A percentile compares a stretch with the other conserved stretches of the same genome.
Evolutionary conservation across 768 basidiomycete species (phyloP).

Genomic region (Leccinellum rugosiceps): DNA sequence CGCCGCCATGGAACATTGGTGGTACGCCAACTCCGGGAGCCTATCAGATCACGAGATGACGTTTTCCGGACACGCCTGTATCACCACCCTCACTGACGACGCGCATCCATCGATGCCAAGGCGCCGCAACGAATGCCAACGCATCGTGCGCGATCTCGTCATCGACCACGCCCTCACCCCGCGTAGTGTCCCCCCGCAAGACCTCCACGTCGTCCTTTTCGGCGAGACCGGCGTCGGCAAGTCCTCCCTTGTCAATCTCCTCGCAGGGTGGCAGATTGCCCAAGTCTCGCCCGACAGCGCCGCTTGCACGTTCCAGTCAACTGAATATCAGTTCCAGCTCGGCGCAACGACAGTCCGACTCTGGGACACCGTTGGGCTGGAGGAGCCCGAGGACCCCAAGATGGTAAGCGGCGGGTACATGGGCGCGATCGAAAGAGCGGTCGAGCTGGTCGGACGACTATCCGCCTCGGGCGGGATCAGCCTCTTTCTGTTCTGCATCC

Average conservation of each 20-base stretch:
- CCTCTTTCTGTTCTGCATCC: slow-evolving; percentile 33
- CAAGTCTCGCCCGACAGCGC: slow-evolving; percentile 23
- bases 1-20: slow-evolving; percentile 23
- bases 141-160: slow-evolving; percentile 22
- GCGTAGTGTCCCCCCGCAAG: slow-evolving; percentile 14
- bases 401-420: slow-evolving; percentile 15
- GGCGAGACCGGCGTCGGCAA: slow-evolving; percentile 39
- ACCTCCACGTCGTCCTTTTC: slow-evolving; percentile 37
- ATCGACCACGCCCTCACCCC: slow-evolving; percentile 22
- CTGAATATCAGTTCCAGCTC: slow-evolving; percentile 26
- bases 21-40: slow-evolving; percentile 11
- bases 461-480: slow-evolving; percentile 25
- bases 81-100: slow-evolving; percentile 23
- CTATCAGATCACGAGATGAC: slow-evolving; percentile 10
- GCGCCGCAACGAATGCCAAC: slow-evolving; percentile 23
- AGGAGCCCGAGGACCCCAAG: slow-evolving; percentile 19
- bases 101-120: slow-evolving; percentile 11
- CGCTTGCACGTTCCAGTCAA: slow-evolving; percentile 31
- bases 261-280: slow-evolving; percentile 31
- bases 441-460: slow-evolving; percentile 31
- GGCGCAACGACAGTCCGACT: slow-evolving; percentile 21
- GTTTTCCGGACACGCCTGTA: slow-evolving; percentile 21
- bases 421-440: slow-evolving; percentile 28
- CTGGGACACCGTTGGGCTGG: slow-evolving; percentile 34
- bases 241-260: slow-evolving; percentile 37